These are phyloP conservation scores for Lolium rigidum DNA, from an alignment of 176 grass and related monocot species.

Conservation along the genomic window DNA sequence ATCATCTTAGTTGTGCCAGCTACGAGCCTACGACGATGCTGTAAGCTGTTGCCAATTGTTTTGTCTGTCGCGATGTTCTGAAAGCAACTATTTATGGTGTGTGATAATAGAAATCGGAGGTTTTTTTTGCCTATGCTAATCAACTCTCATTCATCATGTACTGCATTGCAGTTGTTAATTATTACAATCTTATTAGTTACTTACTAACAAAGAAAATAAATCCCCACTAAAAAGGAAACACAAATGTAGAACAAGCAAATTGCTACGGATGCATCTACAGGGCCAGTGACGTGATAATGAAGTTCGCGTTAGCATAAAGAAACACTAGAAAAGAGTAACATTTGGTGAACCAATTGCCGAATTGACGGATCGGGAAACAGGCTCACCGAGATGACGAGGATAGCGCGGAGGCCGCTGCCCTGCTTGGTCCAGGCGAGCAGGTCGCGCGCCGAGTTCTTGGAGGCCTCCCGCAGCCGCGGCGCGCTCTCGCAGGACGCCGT, in stretches of 20 bases:
- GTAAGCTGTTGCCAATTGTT: too few species aligned
- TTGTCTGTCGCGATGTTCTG: background rate
- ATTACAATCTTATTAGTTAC: too few species aligned
- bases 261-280: background rate
- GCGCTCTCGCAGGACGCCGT: slow-evolving; percentile 48
- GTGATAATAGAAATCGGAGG: background rate
- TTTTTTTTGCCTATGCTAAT: background rate
- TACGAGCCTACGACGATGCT: too few species aligned
- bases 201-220: background rate
- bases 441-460: slow-evolving; percentile 64
- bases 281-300: background rate
- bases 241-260: background rate
- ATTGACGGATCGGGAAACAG: background rate
- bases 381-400: slow-evolving; percentile 91
- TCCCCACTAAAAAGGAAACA: background rate
- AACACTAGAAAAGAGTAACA: background rate
- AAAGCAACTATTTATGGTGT: background rate
- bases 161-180: background rate
- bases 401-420: slow-evolving; percentile 74
- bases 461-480: slow-evolving; percentile 69
- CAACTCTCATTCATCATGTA: background rate
- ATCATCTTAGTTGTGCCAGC: background rate
- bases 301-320: background rate
- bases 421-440: slow-evolving; percentile 75
- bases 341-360: background rate